Evolutionary conservation across 768 basidiomycete species (phyloP), one percentile per base, ranked within the genome.

Genomic region (Amanita brunnescens): DNA sequence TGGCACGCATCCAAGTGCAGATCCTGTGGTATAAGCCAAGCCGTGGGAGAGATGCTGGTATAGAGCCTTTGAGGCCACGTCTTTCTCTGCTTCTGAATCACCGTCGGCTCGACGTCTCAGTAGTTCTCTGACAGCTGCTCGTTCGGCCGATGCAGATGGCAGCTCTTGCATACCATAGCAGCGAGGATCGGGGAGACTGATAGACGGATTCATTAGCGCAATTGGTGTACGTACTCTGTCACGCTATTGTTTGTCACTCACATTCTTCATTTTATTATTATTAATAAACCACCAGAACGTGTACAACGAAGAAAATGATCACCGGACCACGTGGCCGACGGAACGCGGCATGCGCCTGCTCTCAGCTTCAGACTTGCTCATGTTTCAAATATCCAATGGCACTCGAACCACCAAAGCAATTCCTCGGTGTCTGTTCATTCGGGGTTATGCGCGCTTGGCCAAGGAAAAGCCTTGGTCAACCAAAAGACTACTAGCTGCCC

Each of bases 1-100:
- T 2, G 81, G 78, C 4, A 60, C 63, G 10, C 64, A 64, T 0
- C 74, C 76, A 13, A 82, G 60, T 2, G 81, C 82, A 12, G 82
- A 84, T 18, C 82, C 82, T 1, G 64, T 56, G 7, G 83, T 83
- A 49, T 76, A 78, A 3, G 82, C 82, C 0, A 85, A 65, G 6
- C 81, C 77, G 47, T 73, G 67, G 1, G 73, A 62, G 30, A 80
- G 58, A 54, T 81, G 75, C 6, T 59, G 65, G 47, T 69, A 70
- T 9, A 81, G 66, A 0, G 71, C 64, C 18, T 44, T 40, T 52
- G 39, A 55, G 35, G 42, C 65, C 55, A 51, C 47, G 18, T 44
- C 39, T 14, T 52, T 37, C 44, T 40, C 33, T 13, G 37, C 40
- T 4, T 37, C 49, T 30, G 37, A 7, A 23, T 39, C 35, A 5